Base-by-base conservation (phyloP, 805 yeast species). In the Metschnikowia borealis region DNA sequence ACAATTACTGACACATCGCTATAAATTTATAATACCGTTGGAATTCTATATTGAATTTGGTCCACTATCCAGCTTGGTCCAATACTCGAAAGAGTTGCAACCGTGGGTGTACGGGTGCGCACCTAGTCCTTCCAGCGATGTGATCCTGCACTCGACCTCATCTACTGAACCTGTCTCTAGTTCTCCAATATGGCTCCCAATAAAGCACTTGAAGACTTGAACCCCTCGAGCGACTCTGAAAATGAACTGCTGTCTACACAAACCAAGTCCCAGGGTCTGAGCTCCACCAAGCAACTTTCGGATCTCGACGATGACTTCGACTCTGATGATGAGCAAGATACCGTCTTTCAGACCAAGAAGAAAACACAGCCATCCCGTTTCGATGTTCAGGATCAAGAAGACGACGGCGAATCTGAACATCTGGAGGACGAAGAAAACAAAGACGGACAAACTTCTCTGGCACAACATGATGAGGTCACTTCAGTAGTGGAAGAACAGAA, bases 401-500 rank as follows among this genome's bases (percentile, higher is more conserved):
- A 47, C 23, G 53, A 46, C 1, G 53, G 44, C 1, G 52, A 45
- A 10, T 48, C 45, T 8, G 23, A 11, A 6, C 13, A 13, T 38
- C 40, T 38, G 40, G 43, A 15, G 5, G 33, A 33, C 5, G 43
- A 21, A 15, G 54, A 49, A 3, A 46, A 42, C 18, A 47, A 47
- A 13, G 35, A 37, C 14, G 53, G 39, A 2, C 36, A 7, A 4
- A 53, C 41, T 3, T n/a, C 40, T 26, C 34, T 3, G 29, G 18
- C 3, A 48, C 40, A 52, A 34, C 49, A 44, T 15, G 60, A 54
- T 38, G 61, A 56, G 32, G 49, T 54, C 10, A 31, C 55, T 6
- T 54, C 54, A 6, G 51, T 55, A 51, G 54, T 58, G 26, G 46
- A 35, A 20, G 60, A 55, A 39, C 54, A 62, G 14, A 57, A 53